A percentile compares a stretch with the other conserved stretches of the same genome.
These are phyloP conservation scores for Coemansia sp. DNA, from an alignment of 192 early-diverging fungal genomes.

Conservation along the genomic window DNA sequence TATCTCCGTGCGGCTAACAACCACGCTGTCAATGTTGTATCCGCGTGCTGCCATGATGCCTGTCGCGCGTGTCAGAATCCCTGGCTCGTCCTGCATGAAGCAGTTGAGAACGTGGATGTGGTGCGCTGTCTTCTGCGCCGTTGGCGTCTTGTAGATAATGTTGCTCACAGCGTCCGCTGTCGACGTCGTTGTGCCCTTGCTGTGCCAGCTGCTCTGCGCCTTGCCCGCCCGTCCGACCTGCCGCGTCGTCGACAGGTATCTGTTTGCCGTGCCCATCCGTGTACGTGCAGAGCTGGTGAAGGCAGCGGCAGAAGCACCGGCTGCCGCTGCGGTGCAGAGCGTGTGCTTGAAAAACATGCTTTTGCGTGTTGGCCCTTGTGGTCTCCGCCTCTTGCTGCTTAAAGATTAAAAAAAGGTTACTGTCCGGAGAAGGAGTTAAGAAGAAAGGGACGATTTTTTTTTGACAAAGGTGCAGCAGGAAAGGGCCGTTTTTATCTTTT, in stretches of 20 bases:
- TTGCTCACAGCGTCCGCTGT: constrained; percentile 49
- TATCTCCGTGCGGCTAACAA: constrained; percentile 95
- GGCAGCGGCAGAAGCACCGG: background rate
- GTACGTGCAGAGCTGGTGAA: too few species aligned
- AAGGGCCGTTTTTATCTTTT: too few species aligned
- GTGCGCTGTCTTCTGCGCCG: constrained; percentile 49
- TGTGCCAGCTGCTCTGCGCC: constrained; percentile 1
- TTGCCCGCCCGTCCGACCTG: constrained; percentile 1
- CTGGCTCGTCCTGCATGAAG: constrained; percentile 88
- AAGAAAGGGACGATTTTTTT: too few species aligned
- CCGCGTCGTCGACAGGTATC: constrained; percentile 2
- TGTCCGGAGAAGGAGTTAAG: background rate
- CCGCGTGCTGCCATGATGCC: constrained; percentile 91
- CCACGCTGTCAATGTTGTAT: constrained; percentile 96
- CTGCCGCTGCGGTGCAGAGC: constrained; percentile 10
- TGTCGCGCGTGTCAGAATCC: constrained; percentile 73
- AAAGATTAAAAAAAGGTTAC: too few species aligned
- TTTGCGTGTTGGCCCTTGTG: background rate
- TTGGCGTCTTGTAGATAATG: constrained; percentile 54
- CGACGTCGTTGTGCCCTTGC: constrained; percentile 21
- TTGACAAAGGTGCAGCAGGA: too few species aligned
- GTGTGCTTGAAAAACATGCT: constrained; percentile 19
- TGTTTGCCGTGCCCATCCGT: background rate
- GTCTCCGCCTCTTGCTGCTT: too few species aligned
- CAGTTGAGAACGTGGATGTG: constrained; percentile 84